Evolutionary conservation across 1,284 basidiomycete genomes (phyloP), one percentile per base, ranked within the genome.

Genomic region (Hortiboletus rubellus): DNA sequence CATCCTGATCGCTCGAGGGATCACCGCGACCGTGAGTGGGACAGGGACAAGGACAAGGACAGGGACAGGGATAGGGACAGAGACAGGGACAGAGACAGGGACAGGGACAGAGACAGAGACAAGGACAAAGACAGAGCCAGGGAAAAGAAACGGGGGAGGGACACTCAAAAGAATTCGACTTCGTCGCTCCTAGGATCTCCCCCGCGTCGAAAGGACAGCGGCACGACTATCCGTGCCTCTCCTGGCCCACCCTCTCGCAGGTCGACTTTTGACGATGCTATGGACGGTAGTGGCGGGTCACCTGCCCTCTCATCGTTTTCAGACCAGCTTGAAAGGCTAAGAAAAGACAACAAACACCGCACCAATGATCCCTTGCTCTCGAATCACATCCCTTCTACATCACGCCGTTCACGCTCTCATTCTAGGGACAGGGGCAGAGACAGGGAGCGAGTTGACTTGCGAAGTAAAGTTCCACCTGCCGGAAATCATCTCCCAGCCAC

Each of bases 271-370:
- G 68, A 66, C 37, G 53, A 44, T 24, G 11, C 43, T 12, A 42
- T 52, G 47, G 60, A 58, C n/a, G 46, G 43, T 12, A 14, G 44
- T 18, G 51, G 55, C 54, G 59, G 56, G 50, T 71, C 70, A 3
- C 71, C 72, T 27, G 59, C 61, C 31, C 49, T 59, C 37, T 74
- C 69, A 7, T 17, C 57, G 8, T 48, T 55, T 31, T 72, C 71
- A 36, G 70, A 72, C 54, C 52, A 62, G 14, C 60, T 66, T 8
- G 71, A 66, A 50, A 58, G 24, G 52, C 31, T 59, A 24, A 59
- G 60, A 50, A 65, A 48, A 40, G 67, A 71, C 52, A 49, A 22
- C 40, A 49, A 34, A 11, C 18, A 55, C 50, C 46, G 14, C 24
- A n/a, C 38, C 45, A 52, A 44, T 36, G 52, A 67, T 24, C 36